Percentiles rank a stretch among this genome's conserved stretches.
These are phyloP conservation scores for Podospora sp. DNA, from an alignment of 495 filamentous ascomycete species.

Conservation along the genomic window DNA sequence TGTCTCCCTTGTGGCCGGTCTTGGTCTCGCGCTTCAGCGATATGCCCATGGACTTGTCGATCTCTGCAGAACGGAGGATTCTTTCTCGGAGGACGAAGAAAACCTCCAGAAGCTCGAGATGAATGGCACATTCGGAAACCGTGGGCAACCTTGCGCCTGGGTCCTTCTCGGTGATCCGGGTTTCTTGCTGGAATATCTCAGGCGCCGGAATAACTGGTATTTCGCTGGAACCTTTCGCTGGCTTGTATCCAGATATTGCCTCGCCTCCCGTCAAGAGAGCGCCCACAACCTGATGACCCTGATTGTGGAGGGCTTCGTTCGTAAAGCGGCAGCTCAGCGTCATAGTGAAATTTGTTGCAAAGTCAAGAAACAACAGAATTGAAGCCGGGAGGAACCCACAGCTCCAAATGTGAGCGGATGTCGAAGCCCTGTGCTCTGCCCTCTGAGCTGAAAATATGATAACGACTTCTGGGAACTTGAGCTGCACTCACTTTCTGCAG, in stretches of 20 bases:
- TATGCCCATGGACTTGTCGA: conserved; percentile 13
- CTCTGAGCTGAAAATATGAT: neutral
- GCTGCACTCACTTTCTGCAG: neutral
- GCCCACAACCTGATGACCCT: neutral
- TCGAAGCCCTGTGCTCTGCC: neutral
- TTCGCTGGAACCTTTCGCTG: neutral
- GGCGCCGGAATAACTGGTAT: conserved; percentile 12
- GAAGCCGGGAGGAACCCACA: neutral
- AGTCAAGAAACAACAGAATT: neutral
- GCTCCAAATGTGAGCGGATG: neutral
- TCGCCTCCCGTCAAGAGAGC: neutral
- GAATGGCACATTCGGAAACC: conserved; percentile 12
- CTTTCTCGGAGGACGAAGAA: conserved; percentile 16
- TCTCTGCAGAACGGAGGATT: conserved; percentile 10
- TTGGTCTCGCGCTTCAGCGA: conserved; percentile 11
- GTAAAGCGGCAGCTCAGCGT: conserved; percentile 12
- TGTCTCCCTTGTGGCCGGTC: conserved; percentile 12
- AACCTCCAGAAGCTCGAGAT: conserved; percentile 14
- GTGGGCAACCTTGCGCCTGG: neutral
- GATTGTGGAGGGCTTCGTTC: conserved; percentile 4
- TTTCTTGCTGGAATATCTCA: neutral
- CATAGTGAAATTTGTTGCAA: neutral
- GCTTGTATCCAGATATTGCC: neutral
- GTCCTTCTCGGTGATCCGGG: neutral
- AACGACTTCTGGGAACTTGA: neutral